These are phyloP conservation scores for Monosporozyma aquatica DNA, from an alignment of 805 yeast genomes.

Conservation along the genomic window DNA sequence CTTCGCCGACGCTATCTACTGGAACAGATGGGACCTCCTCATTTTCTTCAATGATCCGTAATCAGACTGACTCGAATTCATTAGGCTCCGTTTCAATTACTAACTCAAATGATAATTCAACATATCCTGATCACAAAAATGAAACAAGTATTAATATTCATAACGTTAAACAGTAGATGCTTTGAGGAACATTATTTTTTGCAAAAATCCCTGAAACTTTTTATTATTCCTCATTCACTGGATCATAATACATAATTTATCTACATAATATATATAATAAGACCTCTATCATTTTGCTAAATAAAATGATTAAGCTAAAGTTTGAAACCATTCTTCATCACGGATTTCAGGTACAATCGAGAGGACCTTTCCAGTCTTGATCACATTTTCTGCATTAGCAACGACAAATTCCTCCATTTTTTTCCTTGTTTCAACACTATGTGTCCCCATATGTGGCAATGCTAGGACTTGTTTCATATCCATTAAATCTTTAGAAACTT, in stretches of 20 bases:
- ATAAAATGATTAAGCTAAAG: neutral
- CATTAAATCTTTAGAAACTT: slow-evolving; percentile 53
- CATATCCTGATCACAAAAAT: neutral
- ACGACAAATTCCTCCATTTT: slow-evolving; percentile 77
- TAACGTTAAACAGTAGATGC: too few species aligned
- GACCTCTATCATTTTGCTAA: too few species aligned
- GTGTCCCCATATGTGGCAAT: slow-evolving; percentile 87
- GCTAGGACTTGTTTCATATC: slow-evolving; percentile 61
- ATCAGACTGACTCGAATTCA: neutral
- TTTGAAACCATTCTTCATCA: slow-evolving; percentile 24
- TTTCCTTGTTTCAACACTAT: slow-evolving; percentile 60
- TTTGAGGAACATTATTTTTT: too few species aligned
- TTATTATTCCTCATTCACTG: too few species aligned
- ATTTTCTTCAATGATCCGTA: neutral
- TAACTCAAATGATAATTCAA: neutral
- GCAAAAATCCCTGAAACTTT: too few species aligned
- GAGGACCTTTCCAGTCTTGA: slow-evolving; percentile 59
- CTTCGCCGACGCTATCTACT: neutral
- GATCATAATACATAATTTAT: too few species aligned
- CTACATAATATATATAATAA: too few species aligned
- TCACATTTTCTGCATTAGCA: slow-evolving; percentile 50
- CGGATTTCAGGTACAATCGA: slow-evolving; percentile 75
- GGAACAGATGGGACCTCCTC: neutral
- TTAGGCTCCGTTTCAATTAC: neutral
- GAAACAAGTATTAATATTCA: slow-evolving; percentile 1